phyloP scores from a whole-genome alignment of 371 early-diverging fungal genomes.

The Mortierella sp. region DNA sequence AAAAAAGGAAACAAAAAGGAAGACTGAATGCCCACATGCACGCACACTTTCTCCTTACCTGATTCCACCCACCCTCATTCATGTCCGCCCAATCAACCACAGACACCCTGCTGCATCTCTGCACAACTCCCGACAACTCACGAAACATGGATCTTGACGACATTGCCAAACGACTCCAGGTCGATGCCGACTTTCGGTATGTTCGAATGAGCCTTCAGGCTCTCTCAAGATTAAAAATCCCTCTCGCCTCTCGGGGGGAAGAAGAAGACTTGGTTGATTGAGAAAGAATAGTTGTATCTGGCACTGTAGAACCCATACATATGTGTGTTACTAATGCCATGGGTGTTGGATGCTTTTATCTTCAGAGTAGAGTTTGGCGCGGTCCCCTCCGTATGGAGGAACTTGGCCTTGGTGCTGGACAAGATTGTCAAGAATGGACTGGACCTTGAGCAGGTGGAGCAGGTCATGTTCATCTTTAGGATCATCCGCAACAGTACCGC shows the following conservation, averaged over 20 bases:
- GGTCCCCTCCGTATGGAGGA: constrained; percentile 15
- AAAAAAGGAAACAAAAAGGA: neutral
- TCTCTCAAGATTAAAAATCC: no score
- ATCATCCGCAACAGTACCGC: constrained; percentile 41
- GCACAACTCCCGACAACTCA: neutral
- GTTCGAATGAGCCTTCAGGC: no score
- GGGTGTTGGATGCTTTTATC: neutral
- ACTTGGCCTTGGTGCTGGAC: constrained; percentile 15
- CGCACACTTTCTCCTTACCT: neutral
- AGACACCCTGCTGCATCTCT: neutral
- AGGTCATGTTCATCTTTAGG: constrained; percentile 38
- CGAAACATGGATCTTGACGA: constrained; percentile 28
- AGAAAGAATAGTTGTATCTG: no score
- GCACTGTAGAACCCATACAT: no score
- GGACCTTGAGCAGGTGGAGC: constrained; percentile 33
- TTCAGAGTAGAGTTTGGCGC: constrained; percentile 28
- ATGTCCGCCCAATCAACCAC: neutral
- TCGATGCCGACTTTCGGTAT: constrained; percentile 44
- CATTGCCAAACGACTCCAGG: constrained; percentile 34
- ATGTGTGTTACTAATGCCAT: neutral
- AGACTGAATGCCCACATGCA: no score
- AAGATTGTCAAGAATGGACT: constrained; percentile 29
- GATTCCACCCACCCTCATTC: neutral
- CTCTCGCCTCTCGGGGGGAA: no score
- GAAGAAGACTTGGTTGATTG: no score